Evolutionary conservation across 768 basidiomycete species (phyloP), one percentile per base, ranked within the genome.

Genomic region (Boletus pseudo-olivaceus): DNA sequence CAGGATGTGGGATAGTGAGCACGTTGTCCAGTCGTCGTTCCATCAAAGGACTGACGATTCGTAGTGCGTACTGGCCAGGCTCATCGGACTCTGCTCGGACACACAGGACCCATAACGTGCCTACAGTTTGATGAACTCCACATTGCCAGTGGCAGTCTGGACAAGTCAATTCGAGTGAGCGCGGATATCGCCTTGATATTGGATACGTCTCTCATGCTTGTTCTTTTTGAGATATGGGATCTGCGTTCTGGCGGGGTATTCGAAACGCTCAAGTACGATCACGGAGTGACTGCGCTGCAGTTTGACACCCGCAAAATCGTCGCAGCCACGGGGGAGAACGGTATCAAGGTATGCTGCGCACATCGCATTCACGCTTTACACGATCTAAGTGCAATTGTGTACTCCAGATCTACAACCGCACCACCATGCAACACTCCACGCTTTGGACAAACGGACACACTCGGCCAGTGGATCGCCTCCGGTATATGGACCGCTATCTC

Each of bases 1-100:
- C 30, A 75, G 97, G 59, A 98, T 99, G 95, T 99, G 97, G 97
- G 97, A 99, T 67, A 98, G 94, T 96, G 67, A 80, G 93, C 29
- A 19, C 40, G 26, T 45, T 23, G 53, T 49, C 15, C 20, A 49
- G 4, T 32, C 11, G 2, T 40, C 20, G 5, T 29, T 29, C 47
- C 23, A 20, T 40, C 11, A 17, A 37, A 29, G 30, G 8, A 37
- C 48, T 59, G 37, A 56, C 51, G 15, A 6, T 45, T 4, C 49
- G n/a, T 33, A 96, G 94, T 98, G 94, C 88, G 97, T 42, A 99
- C 96, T 30, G 97, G 97, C 7, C 96, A 98, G 66, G 88, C 93
- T 8, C 95, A 98, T 71, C 81, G 96, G 35, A 97, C 94, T 11
- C 75, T 99, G 38, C 72, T 90, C 47, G 97, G 95, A 3, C 97